Conservation (phyloP, 306 rosid species). For the Malus asiatica region DNA sequence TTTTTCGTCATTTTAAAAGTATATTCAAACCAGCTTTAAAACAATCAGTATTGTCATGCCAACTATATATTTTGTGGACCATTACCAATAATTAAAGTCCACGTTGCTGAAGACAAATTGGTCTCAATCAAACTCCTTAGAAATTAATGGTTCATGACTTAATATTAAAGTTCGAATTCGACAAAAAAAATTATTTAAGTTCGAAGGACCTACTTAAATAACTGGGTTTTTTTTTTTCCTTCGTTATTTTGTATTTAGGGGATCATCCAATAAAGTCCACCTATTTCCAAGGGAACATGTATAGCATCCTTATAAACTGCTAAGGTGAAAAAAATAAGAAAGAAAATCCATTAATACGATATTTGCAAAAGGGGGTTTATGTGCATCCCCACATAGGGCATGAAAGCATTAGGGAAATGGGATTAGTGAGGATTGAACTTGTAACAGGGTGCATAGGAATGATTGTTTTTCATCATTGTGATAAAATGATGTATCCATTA, state of each 20-base stretch:
- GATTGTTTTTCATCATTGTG: rapidly evolving
- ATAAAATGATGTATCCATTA: too few species aligned
- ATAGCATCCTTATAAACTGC: neutral
- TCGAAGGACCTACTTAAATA: neutral
- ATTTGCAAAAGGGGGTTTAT: too few species aligned
- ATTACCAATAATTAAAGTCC: neutral
- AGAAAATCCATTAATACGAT: neutral
- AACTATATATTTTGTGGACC: neutral
- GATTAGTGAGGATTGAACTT: too few species aligned
- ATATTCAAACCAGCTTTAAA: neutral
- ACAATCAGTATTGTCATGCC: neutral
- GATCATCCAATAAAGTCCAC: neutral
- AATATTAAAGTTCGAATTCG: neutral
- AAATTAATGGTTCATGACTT: neutral
- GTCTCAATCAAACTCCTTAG: neutral
- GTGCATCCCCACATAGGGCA: too few species aligned
- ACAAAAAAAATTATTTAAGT: neutral
- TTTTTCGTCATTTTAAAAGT: too few species aligned
- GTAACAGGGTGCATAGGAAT: too few species aligned
- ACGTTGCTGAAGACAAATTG: neutral
- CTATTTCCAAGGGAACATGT: neutral
- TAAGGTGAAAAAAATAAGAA: neutral
- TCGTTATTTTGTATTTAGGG: neutral
- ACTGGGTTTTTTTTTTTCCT: neutral
- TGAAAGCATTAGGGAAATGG: too few species aligned